These are phyloP conservation scores for Yamadazyma laniorum DNA, from an alignment of 805 yeast species.

Conservation along the genomic window DNA sequence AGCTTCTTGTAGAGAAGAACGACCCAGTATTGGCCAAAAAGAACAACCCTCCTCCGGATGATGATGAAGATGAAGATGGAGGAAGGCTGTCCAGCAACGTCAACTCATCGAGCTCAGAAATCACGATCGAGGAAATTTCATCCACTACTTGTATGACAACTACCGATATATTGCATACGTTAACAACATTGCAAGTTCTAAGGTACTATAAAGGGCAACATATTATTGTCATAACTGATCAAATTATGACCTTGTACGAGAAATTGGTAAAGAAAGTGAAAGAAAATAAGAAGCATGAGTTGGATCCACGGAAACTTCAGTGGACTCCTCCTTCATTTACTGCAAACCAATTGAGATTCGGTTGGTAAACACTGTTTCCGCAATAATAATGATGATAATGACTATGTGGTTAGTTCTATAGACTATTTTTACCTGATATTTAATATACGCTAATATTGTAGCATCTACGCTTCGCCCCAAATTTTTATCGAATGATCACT, in stretches of 20 bases:
- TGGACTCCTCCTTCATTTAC: conserved; percentile 98
- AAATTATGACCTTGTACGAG: conserved; percentile 72
- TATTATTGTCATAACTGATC: conserved; percentile 80
- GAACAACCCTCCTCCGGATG: conserved; percentile 37
- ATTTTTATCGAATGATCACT: conserved; percentile 84
- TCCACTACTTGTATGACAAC: conserved; percentile 91
- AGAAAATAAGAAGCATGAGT: conserved; percentile 69
- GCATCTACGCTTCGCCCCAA: conserved; percentile 42
- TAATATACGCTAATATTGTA: no score
- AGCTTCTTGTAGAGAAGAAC: conserved; percentile 60
- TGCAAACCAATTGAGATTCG: conserved; percentile 92
- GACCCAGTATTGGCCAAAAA: conserved; percentile 37
- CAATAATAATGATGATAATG: conserved; percentile 8
- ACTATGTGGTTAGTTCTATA: neutral
- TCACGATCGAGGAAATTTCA: conserved; percentile 89
- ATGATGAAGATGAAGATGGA: conserved; percentile 28
- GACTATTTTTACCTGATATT: neutral
- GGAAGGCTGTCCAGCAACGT: conserved; percentile 5
- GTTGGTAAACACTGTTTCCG: conserved; percentile 64
- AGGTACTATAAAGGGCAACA: conserved; percentile 96
- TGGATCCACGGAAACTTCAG: conserved; percentile 66
- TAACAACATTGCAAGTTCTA: conserved; percentile 86
- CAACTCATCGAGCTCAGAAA: conserved; percentile 41
- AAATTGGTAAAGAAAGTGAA: conserved; percentile 49
- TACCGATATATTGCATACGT: conserved; percentile 88